phyloP scores from a whole-genome alignment of 805 yeast genomes.

The Komagataella pseudopastoris region DNA sequence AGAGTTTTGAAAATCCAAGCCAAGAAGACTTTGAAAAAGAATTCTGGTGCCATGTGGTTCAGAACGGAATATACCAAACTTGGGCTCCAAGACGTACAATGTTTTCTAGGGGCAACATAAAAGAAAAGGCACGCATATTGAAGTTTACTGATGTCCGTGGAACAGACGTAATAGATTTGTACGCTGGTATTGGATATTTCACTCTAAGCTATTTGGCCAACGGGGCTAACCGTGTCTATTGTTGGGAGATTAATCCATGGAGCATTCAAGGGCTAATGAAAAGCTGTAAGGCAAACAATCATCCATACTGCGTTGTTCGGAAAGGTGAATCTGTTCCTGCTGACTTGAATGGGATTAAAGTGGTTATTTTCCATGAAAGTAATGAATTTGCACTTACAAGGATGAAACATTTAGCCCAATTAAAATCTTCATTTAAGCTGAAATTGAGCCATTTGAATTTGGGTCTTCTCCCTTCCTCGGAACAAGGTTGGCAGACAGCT shows the following conservation, averaged over 20 bases:
- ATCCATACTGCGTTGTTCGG: constrained; percentile 21
- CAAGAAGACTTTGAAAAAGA: constrained; percentile 31
- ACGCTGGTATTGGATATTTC: constrained; percentile 82
- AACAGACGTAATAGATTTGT: constrained; percentile 49
- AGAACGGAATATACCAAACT: constrained; percentile 62
- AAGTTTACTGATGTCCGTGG: constrained; percentile 21
- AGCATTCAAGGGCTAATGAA: constrained; percentile 56
- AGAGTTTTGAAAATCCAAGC: constrained; percentile 22
- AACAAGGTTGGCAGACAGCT: constrained; percentile 45
- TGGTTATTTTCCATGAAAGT: constrained; percentile 49
- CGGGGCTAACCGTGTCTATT: constrained; percentile 38
- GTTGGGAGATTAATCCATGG: constrained; percentile 86
- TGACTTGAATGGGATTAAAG: constrained; percentile 13
- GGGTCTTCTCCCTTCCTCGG: constrained; percentile 68
- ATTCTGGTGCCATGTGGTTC: constrained; percentile 60
- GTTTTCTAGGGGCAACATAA: constrained; percentile 81
- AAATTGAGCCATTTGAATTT: constrained; percentile 51
- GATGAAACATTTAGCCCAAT: constrained; percentile 11
- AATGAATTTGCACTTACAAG: constrained; percentile 39
- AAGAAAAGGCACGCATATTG: constrained; percentile 61
- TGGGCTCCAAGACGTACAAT: constrained; percentile 84
- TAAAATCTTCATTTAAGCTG: constrained; percentile 2
- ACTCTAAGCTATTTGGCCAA: constrained; percentile 49
- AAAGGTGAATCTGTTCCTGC: constrained; percentile 9
- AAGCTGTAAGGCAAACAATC: constrained; percentile 35